Conservation (phyloP, 129 eudicot species). For the Lactuca sativa region DNA sequence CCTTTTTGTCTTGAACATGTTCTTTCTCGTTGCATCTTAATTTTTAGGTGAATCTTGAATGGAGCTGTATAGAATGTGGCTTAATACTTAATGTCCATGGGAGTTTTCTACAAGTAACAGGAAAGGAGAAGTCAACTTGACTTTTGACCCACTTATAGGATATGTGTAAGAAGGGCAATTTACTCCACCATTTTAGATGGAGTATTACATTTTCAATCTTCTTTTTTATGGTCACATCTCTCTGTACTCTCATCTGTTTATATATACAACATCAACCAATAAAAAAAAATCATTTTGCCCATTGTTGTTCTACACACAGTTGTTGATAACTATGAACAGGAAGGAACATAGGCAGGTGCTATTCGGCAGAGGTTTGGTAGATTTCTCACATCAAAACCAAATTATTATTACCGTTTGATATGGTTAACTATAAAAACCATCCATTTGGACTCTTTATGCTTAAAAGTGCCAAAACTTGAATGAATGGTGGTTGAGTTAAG, state of each 20-base stretch:
- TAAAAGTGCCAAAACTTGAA: constrained; percentile 6
- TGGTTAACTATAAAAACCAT: constrained; percentile 16
- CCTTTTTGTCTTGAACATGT: background rate
- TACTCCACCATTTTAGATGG: too few species aligned
- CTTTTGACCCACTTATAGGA: too few species aligned
- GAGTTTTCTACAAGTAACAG: too few species aligned
- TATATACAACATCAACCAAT: too few species aligned
- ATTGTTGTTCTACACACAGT: background rate
- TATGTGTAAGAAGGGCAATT: too few species aligned
- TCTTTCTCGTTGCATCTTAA: background rate
- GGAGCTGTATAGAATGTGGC: too few species aligned
- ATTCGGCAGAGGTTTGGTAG: constrained; percentile 20
- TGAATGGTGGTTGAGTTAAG: constrained; percentile 22
- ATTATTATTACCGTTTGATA: background rate
- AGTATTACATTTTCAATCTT: too few species aligned
- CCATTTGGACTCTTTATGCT: constrained; percentile 15
- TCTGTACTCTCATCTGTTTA: too few species aligned
- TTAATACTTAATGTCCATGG: too few species aligned
- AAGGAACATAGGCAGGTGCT: constrained; percentile 19
- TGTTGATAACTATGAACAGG: background rate
- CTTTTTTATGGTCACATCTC: too few species aligned
- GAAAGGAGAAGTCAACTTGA: too few species aligned
- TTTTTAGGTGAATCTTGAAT: background rate
- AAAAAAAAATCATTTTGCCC: background rate
- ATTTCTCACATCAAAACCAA: constrained; percentile 25